A percentile compares a stretch with the other conserved stretches of the same genome.
Evolutionary conservation across 176 grass and related monocot genomes (phyloP).

Genomic region (Carex kokanica): DNA sequence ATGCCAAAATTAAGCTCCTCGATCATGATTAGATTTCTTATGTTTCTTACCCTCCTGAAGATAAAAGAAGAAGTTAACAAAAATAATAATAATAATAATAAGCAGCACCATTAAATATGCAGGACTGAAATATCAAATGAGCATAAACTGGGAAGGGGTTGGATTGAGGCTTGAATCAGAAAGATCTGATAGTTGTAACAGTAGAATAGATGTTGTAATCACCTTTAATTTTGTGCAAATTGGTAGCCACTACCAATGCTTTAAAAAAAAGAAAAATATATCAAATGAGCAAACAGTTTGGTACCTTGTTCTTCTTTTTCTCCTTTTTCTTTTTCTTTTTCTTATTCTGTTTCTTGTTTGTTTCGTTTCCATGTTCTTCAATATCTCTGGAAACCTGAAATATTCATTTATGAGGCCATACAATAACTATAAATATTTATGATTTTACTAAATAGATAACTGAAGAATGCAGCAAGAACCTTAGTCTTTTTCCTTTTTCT

Average conservation of each 20-base stretch:
- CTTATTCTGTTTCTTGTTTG: constrained; percentile 31
- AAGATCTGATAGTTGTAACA: too few species aligned
- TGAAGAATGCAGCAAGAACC: background rate
- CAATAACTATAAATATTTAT: background rate
- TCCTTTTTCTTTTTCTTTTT: constrained; percentile 52
- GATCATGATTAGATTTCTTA: constrained; percentile 25
- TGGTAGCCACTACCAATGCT: too few species aligned
- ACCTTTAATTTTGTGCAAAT: too few species aligned
- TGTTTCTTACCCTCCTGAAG: background rate
- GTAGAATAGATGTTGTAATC: too few species aligned
- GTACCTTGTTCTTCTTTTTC: constrained; percentile 51
- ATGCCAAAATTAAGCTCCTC: background rate
- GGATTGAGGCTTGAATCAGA: too few species aligned
- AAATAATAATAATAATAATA: background rate
- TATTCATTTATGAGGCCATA: constrained; percentile 3
- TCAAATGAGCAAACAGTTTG: background rate
- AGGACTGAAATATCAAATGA: background rate
- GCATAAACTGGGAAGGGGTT: background rate
- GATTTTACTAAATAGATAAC: background rate
- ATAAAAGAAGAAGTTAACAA: background rate
- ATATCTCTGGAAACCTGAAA: constrained; percentile 35
- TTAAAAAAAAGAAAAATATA: too few species aligned
- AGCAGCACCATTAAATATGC: background rate
- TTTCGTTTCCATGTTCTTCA: constrained; percentile 28
- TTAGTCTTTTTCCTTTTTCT: constrained; percentile 44